Base-by-base conservation (phyloP, 2,329 filamentous ascomycete species). In the Phaeosphaeriaceae sp. region DNA sequence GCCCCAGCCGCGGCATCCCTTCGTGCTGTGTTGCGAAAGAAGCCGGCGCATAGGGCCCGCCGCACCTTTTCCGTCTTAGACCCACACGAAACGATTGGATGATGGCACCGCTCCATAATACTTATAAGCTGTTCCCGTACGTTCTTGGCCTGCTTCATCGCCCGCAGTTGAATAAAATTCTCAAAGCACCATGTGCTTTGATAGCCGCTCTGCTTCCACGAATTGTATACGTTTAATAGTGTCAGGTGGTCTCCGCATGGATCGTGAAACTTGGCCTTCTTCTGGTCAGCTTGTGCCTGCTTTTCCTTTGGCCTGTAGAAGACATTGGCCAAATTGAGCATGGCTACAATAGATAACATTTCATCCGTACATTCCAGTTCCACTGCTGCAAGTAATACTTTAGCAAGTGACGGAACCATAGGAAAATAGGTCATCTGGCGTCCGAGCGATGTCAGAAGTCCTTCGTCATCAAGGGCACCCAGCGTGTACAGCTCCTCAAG, bases 401-500 rank as follows among this genome's bases (percentile, higher is more conserved):
- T 99, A 43, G 92, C 90, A 0, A 97, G 81, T 0, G 90, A 86
- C 0, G 94, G 94, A 48, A 97, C 92, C 91, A 97, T 97, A 0
- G 94, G 94, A 72, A 97, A 97, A 68, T 97, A 93, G 11, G 94
- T 92, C 93, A 99, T 97, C 72, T 97, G 96, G 36, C 94, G 86
- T 6, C 94, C 94, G 1, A 96, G 81, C 5, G 94, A 86, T 0
- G 94, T 99, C 2, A 99, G 79, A 0, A 99, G 81, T 11, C 94
- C 94, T 81, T 99, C 94, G 64, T 99, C 93, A 58, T 99, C 94
- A 0, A 99, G 81, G 0, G 93, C 93, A 3, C 88, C 91, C 8
- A 99, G 79, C 0, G 92, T 91, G 67, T 99, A 99, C 0, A 99
- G 81, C 70, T 97, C 94, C 75, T 99, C 95, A 3, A 99, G 79